phyloP scores from a whole-genome alignment of 2,329 filamentous ascomycete species.

The Diaporthe sp. region DNA sequence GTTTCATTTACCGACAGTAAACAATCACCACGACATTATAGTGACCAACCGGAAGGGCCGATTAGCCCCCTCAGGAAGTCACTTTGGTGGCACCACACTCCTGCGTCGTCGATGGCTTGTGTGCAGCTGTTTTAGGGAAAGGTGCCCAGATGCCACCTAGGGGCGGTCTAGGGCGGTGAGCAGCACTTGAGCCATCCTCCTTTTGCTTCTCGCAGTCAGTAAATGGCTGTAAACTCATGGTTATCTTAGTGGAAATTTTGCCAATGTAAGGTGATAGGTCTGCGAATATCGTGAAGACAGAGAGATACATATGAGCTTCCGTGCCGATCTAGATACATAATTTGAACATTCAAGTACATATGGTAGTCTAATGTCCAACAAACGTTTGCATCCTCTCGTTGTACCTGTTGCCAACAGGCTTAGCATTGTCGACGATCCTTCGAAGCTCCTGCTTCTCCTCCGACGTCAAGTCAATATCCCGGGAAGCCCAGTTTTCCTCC shows the following conservation, averaged over 20 bases:
- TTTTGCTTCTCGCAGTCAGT: neutral
- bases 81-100: neutral
- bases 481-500: slow-evolving; percentile 48
- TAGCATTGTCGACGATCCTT: neutral
- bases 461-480: slow-evolving; percentile 51
- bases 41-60: slow-evolving; percentile 1
- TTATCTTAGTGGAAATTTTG: too few relatives aligned
- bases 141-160: neutral
- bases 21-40: neutral
- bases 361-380: neutral
- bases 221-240: neutral
- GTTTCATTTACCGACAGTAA: neutral
- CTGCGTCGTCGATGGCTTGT: neutral
- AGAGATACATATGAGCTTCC: neutral
- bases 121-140: neutral
- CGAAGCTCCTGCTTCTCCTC: slow-evolving; percentile 53
- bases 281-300: neutral
- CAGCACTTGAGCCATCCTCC: neutral
- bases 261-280: neutral
- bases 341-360: neutral
- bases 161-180: slow-evolving; percentile 5
- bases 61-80: neutral
- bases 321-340: neutral
- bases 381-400: neutral
- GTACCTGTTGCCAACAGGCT: slow-evolving; percentile 7